A percentile compares a stretch with the other conserved stretches of the same genome.
phyloP scores from a whole-genome alignment of 768 basidiomycete genomes.

The Baorangia bicolor region DNA sequence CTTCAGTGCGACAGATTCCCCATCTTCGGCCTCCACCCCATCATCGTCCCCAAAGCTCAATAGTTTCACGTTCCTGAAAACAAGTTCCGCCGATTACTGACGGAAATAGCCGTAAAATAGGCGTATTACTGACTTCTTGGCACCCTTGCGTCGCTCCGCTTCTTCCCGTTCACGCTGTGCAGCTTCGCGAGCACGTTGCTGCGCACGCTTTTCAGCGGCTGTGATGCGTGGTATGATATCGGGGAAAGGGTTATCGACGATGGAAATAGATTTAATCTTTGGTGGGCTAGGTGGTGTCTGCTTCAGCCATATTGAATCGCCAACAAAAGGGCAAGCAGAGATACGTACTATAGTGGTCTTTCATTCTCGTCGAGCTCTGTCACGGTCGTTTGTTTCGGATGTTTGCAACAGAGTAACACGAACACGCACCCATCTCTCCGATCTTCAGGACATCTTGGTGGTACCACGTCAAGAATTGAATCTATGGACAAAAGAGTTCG shows the following conservation, averaged over 20 bases:
- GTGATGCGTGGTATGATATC: constrained; percentile 97
- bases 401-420: background rate
- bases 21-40: constrained; percentile 56
- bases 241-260: constrained; percentile 91
- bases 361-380: constrained; percentile 73
- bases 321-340: background rate
- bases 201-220: constrained; percentile 83
- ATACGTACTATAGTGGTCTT: constrained; percentile 74
- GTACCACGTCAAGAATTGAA: background rate
- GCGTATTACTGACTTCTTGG: constrained; percentile 71
- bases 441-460: constrained; percentile 84
- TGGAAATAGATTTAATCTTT: constrained; percentile 80
- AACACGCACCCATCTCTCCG: constrained; percentile 73
- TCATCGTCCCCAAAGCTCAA: constrained; percentile 85
- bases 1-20: constrained; percentile 52
- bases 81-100: background rate
- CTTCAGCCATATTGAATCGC: background rate
- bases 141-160: constrained; percentile 64
- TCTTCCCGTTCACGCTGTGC: constrained; percentile 80
- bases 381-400: background rate
- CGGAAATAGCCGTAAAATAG: background rate
- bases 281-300: constrained; percentile 62
- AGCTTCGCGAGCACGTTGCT: constrained; percentile 77
- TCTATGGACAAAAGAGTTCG: background rate
- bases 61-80: constrained; percentile 76